Evolutionary conservation across 2,329 filamentous ascomycete genomes (phyloP).

Genomic region (Pyrenochaeta sp.): DNA sequence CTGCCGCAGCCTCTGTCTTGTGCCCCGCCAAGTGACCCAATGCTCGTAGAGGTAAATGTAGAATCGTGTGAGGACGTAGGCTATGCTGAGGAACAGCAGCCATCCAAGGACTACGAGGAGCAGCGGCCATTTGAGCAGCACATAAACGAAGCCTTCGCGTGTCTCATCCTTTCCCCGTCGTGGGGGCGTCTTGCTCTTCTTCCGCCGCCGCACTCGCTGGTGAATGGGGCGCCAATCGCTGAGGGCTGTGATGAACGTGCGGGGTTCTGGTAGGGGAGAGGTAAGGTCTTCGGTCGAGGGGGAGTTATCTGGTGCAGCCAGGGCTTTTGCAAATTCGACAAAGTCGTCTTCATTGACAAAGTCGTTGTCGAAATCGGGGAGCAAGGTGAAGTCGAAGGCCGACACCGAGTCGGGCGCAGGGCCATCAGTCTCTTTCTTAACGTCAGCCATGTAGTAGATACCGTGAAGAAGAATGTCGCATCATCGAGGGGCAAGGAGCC

Average conservation of each 20-base stretch:
- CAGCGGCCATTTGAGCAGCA: constrained; percentile 89
- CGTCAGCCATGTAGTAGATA: constrained; percentile 51
- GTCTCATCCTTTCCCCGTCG: constrained; percentile 81
- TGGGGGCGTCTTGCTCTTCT: constrained; percentile 50
- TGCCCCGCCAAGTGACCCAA: constrained; percentile 86
- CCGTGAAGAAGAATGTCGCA: constrained; percentile 13
- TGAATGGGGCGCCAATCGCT: constrained; percentile 96
- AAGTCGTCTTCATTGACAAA: constrained; percentile 80
- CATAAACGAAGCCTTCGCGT: constrained; percentile 90
- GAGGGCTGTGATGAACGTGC: constrained; percentile 81
- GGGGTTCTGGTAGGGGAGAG: constrained; percentile 51
- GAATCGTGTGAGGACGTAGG: constrained; percentile 81
- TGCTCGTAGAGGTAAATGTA: constrained; percentile 96
- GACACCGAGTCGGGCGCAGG: constrained; percentile 69
- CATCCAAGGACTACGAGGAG: constrained; percentile 81
- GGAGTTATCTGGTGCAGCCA: constrained; percentile 80
- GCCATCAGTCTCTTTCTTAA: constrained; percentile 57
- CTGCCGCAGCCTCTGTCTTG: constrained; percentile 73
- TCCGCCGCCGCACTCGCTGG: constrained; percentile 66
- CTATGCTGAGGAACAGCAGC: constrained; percentile 75
- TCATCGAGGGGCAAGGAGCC: constrained; percentile 16
- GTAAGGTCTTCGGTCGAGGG: constrained; percentile 67
- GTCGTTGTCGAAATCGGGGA: constrained; percentile 83
- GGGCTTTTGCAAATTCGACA: constrained; percentile 78
- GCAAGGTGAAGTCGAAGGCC: constrained; percentile 71